These are phyloP conservation scores for Colletotrichum sp. DNA, from an alignment of 2,329 filamentous ascomycete species.

Conservation along the genomic window DNA sequence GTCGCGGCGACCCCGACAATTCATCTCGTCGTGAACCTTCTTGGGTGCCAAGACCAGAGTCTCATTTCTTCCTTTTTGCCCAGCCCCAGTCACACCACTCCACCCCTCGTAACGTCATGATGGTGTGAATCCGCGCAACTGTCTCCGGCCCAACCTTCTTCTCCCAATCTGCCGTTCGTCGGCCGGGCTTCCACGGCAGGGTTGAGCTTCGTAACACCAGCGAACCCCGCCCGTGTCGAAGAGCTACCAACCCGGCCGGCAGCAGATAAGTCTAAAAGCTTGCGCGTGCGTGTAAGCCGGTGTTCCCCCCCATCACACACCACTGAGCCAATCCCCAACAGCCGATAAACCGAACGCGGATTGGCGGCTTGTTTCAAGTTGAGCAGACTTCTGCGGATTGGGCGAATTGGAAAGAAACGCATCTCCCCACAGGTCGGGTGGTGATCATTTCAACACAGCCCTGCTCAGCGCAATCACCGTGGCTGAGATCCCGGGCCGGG, in stretches of 20 bases:
- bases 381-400: background rate
- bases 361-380: background rate
- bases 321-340: background rate
- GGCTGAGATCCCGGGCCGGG: conserved; percentile 5
- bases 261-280: background rate
- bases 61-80: background rate
- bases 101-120: background rate
- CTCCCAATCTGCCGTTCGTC: background rate
- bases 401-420: background rate
- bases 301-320: background rate
- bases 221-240: background rate
- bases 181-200: background rate
- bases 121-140: background rate
- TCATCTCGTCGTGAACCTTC: background rate
- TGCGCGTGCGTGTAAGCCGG: background rate
- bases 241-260: background rate
- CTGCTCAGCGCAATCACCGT: conserved; percentile 18
- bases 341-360: background rate
- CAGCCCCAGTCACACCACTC: conserved; percentile 5
- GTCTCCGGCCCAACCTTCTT: background rate
- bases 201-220: background rate
- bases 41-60: background rate
- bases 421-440: background rate
- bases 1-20: background rate
- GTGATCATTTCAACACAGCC: conserved; percentile 14